A percentile compares a stretch with the other conserved stretches of the same genome.
Evolutionary conservation across 345 rosid genomes (phyloP).

Genomic region (Firmiana major): DNA sequence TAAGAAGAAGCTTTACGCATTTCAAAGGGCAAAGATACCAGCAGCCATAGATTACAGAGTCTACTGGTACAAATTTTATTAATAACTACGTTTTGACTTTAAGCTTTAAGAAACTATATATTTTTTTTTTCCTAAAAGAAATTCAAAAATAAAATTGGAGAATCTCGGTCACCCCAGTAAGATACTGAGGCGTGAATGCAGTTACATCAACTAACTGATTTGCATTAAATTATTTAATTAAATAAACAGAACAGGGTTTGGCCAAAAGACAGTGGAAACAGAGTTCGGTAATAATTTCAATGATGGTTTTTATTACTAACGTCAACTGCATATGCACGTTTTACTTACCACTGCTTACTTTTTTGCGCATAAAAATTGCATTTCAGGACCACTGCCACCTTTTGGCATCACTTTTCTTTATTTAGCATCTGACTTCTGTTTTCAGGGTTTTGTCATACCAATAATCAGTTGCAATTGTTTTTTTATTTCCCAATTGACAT

Average conservation of each 20-base stretch:
- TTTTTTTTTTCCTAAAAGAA: neutral
- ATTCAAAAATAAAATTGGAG: neutral
- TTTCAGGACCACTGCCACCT: too few relatives aligned
- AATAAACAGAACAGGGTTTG: neutral
- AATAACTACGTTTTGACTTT: neutral
- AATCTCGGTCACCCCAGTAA: neutral
- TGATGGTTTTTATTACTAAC: neutral
- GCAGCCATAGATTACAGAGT: too few relatives aligned
- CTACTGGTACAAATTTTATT: neutral
- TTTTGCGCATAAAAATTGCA: too few relatives aligned
- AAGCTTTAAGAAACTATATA: neutral
- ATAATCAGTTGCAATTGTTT: neutral
- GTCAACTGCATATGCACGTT: neutral
- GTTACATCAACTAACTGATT: neutral
- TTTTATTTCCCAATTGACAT: neutral
- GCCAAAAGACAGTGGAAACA: too few relatives aligned
- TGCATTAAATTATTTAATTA: neutral
- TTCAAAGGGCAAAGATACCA: neutral
- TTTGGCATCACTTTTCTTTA: too few relatives aligned
- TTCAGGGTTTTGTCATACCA: neutral
- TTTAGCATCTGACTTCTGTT: neutral
- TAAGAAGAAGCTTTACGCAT: neutral
- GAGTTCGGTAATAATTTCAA: too few relatives aligned
- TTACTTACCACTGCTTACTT: too few relatives aligned
- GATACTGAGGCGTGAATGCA: neutral